A percentile compares a stretch with the other conserved stretches of the same genome.
Evolutionary conservation across 148 eudicot species (phyloP).

Genomic region (Spergularia marina): DNA sequence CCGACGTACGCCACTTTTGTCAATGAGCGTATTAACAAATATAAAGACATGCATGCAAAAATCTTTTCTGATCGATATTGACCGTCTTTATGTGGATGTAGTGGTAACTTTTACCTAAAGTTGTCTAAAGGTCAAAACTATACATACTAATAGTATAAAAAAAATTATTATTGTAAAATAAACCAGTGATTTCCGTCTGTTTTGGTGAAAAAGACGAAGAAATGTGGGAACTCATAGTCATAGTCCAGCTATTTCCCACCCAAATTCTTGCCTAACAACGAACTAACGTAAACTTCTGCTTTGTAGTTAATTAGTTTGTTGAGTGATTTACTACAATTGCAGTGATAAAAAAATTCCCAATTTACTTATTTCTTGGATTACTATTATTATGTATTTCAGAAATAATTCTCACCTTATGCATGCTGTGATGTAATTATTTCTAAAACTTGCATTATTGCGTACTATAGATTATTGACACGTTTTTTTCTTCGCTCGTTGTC

Average conservation of each 20-base stretch:
- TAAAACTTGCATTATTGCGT: no score
- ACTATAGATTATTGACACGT: no score
- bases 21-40: background rate
- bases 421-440: no score
- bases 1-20: conserved; percentile 6
- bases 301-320: background rate
- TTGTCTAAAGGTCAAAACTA: conserved; percentile 7
- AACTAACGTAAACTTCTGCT: background rate
- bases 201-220: no score
- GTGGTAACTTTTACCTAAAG: conserved; percentile 21
- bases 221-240: background rate
- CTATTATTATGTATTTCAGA: no score
- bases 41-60: background rate
- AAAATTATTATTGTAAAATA: background rate
- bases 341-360: no score
- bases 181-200: background rate
- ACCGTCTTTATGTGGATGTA: background rate
- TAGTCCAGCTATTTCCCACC: conserved; percentile 8
- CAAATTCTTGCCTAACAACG: background rate
- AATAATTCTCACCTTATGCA: no score
- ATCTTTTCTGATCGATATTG: conserved; percentile 12
- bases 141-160: background rate
- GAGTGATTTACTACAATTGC: no score
- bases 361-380: no score
- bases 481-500: no score